Percentiles rank a stretch among this genome's conserved stretches.
These are phyloP conservation scores for Platanus orientalis DNA, from an alignment of 164 flowering plant genomes.

Conservation along the genomic window DNA sequence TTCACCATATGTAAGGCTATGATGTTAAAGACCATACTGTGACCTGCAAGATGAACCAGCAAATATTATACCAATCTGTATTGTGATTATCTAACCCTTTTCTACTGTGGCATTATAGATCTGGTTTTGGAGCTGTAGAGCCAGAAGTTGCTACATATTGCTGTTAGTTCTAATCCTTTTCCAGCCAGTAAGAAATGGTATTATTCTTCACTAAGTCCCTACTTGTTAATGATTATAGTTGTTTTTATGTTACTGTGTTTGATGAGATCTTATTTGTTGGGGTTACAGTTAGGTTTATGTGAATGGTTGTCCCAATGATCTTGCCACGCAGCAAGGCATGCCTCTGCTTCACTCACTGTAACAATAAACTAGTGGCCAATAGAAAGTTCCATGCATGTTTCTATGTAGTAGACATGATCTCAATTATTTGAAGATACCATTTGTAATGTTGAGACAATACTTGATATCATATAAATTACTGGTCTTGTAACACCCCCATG, in stretches of 20 bases:
- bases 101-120: constrained; percentile 2
- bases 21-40: too few relatives aligned
- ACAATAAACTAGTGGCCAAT: neutral
- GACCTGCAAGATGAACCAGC: too few relatives aligned
- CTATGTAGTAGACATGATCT: neutral
- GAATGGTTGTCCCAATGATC: neutral
- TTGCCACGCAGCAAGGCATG: neutral
- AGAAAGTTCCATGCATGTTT: neutral
- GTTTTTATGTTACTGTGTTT: too few relatives aligned
- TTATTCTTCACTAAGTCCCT: neutral
- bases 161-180: neutral
- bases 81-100: neutral
- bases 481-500: too few relatives aligned
- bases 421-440: neutral
- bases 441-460: neutral
- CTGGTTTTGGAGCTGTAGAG: constrained; percentile 7
- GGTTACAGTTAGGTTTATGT: neutral
- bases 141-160: neutral
- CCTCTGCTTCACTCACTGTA: neutral
- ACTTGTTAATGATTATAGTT: neutral
- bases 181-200: neutral
- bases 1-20: too few relatives aligned
- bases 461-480: too few relatives aligned
- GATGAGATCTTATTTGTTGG: neutral
- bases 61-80: too few relatives aligned